Evolutionary conservation across 2,329 filamentous ascomycete genomes (phyloP).

Genomic region (Nemania sp.): DNA sequence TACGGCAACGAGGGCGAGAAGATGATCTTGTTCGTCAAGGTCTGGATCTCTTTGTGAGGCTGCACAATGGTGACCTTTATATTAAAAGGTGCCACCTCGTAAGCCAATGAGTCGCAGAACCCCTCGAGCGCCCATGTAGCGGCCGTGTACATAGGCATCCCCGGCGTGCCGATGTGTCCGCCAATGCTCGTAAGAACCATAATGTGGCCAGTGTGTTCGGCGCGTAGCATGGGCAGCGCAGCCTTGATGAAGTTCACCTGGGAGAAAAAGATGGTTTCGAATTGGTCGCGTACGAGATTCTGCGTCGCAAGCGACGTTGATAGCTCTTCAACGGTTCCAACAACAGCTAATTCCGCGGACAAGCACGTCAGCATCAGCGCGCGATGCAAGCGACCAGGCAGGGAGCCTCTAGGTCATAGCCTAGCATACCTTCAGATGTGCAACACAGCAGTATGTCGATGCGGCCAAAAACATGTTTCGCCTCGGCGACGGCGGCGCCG

Average conservation of each 20-base stretch:
- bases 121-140: constrained; percentile 95
- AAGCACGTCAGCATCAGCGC: constrained; percentile 23
- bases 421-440: constrained; percentile 72
- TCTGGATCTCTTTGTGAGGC: constrained; percentile 88
- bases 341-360: constrained; percentile 61
- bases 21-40: constrained; percentile 83
- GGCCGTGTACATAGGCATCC: constrained; percentile 87
- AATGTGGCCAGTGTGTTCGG: constrained; percentile 83
- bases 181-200: constrained; percentile 88
- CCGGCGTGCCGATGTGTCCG: constrained; percentile 89
- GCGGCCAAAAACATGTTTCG: constrained; percentile 78
- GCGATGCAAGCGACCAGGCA: background rate
- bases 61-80: constrained; percentile 95
- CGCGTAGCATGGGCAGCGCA: constrained; percentile 75
- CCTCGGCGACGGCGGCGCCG: constrained; percentile 84
- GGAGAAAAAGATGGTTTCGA: constrained; percentile 93
- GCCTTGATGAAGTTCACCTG: constrained; percentile 96
- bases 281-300: constrained; percentile 84
- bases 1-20: constrained; percentile 76
- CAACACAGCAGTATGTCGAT: constrained; percentile 92
- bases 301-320: constrained; percentile 71
- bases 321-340: constrained; percentile 90
- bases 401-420: background rate
- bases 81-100: constrained; percentile 96
- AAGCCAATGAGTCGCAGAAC: constrained; percentile 92